A percentile compares a stretch with the other conserved stretches of the same genome.
phyloP scores from a whole-genome alignment of 805 yeast genomes.

The Candida hungchunana region DNA sequence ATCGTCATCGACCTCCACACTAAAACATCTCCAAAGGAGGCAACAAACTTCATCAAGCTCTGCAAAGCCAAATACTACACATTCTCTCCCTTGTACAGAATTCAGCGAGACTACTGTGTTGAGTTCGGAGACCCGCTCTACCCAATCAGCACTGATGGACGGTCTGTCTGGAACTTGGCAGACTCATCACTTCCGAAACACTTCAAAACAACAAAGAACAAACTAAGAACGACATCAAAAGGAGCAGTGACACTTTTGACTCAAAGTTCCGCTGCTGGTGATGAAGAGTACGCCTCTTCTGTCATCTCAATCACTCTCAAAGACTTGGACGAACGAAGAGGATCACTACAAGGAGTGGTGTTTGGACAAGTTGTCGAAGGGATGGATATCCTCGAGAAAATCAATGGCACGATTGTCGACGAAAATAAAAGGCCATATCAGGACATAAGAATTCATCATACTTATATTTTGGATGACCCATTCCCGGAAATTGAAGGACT shows the following conservation, averaged over 20 bases:
- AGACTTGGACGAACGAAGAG: constrained; percentile 22
- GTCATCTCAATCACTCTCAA: constrained; percentile 35
- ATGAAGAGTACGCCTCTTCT: constrained; percentile 28
- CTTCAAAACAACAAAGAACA: constrained; percentile 22
- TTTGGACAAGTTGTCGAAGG: constrained; percentile 56
- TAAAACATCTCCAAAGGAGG: constrained; percentile 34
- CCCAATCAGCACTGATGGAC: constrained; percentile 34
- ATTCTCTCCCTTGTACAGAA: constrained; percentile 44
- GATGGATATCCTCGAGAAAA: constrained; percentile 38
- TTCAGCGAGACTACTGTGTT: constrained; percentile 36
- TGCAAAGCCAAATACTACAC: constrained; percentile 50
- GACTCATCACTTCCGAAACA: constrained; percentile 14
- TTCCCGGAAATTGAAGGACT: constrained; percentile 34
- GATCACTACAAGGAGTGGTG: constrained; percentile 21
- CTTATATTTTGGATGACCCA: constrained; percentile 51
- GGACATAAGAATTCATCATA: constrained; percentile 49
- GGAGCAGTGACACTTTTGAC: constrained; percentile 35
- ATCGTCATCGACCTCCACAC: constrained; percentile 45
- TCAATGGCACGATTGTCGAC: constrained; percentile 40
- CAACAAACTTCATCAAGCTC: constrained; percentile 47
- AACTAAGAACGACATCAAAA: constrained; percentile 22
- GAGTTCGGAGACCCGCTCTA: constrained; percentile 47
- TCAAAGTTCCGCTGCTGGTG: constrained; percentile 1
- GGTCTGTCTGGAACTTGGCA: constrained; percentile 30
- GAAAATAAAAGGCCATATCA: constrained; percentile 36